Evolutionary conservation across 257 asterid genomes (phyloP), one percentile per base, ranked within the genome.

Genomic region (Orobanche coerulescens): DNA sequence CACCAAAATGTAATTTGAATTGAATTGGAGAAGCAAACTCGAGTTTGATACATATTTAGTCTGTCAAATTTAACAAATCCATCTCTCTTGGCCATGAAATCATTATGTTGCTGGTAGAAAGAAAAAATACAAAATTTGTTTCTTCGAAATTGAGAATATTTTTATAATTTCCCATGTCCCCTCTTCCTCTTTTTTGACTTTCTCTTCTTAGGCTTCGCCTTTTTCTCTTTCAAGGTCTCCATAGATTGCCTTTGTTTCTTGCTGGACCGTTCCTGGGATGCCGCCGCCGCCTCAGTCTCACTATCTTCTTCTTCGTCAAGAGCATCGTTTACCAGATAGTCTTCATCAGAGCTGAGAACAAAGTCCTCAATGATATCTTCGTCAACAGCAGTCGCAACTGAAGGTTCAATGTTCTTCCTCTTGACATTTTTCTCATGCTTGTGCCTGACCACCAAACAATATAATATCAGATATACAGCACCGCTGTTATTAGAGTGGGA

Each of bases 361-460:
- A 86, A 81, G 58, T 92, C 96, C 78, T 84, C 90, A 16, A 86
- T 77, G 7, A 92, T 71, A 65, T 92, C 97, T 65, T 87, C 95
- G 40, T 81, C 94, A 5, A 50, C 13, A 28, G 76, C 18, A 24
- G 44, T 64, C 44, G 62, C 78, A 6, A 73, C 84, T 9, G 49
- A 48, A 48, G 70, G 71, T 36, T 68, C 72, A 54, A 61, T 65
- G 24, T 22, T 75, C 75, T 80, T 78, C 71, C 46, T 78, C 43
- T 66, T 66, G 1, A 34, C 83, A 74, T 66, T 71, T 58, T 76
- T 67, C 66, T 66, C 31, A 9, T 20, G 77, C 65, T 73, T 73
- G 23, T 18, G 47, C 79, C 94, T 84, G 66, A 1, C 19, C 40
- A 14, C 47, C 47, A 60, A 55, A 34, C 16, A 34, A 9, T 7